Conservation (phyloP, 164 flowering plant genomes). For the Aristolochia californica region DNA sequence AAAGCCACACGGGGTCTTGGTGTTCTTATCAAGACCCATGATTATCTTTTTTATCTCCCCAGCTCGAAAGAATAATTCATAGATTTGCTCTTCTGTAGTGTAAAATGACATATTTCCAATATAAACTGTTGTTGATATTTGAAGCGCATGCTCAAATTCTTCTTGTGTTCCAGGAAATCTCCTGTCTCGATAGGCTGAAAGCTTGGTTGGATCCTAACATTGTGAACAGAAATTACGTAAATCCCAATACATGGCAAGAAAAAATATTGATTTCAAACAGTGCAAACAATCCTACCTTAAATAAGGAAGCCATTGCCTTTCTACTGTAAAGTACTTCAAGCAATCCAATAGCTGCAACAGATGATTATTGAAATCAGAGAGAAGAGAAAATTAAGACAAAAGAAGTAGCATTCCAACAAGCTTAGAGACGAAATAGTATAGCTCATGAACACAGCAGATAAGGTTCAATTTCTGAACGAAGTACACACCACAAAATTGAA, state of each 20-base stretch:
- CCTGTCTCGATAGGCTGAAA: constrained; percentile 84
- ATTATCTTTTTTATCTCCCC: constrained; percentile 91
- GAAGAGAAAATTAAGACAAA: too few relatives aligned
- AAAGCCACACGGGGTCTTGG: constrained; percentile 96
- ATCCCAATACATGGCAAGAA: neutral
- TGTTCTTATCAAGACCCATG: constrained; percentile 96
- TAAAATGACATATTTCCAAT: constrained; percentile 94
- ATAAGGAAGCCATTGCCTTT: constrained; percentile 12
- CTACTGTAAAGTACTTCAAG: too few relatives aligned
- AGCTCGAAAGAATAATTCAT: constrained; percentile 86
- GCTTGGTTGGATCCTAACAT: constrained; percentile 60
- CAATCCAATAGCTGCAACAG: too few relatives aligned
- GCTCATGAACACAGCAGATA: too few relatives aligned
- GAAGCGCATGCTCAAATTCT: constrained; percentile 76
- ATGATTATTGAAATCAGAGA: too few relatives aligned
- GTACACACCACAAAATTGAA: too few relatives aligned
- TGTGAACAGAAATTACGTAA: constrained; percentile 1
- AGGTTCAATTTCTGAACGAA: too few relatives aligned
- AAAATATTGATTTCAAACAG: neutral
- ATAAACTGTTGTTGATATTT: constrained; percentile 62
- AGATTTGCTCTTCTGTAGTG: constrained; percentile 94
- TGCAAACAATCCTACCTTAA: constrained; percentile 9
- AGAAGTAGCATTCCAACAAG: too few relatives aligned
- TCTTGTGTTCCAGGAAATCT: constrained; percentile 88
- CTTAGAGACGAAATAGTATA: too few relatives aligned